Evolutionary conservation across 1,284 basidiomycete genomes (phyloP), one percentile per base, ranked within the genome.

Genomic region (Cutaneotrichosporon dermatis): DNA sequence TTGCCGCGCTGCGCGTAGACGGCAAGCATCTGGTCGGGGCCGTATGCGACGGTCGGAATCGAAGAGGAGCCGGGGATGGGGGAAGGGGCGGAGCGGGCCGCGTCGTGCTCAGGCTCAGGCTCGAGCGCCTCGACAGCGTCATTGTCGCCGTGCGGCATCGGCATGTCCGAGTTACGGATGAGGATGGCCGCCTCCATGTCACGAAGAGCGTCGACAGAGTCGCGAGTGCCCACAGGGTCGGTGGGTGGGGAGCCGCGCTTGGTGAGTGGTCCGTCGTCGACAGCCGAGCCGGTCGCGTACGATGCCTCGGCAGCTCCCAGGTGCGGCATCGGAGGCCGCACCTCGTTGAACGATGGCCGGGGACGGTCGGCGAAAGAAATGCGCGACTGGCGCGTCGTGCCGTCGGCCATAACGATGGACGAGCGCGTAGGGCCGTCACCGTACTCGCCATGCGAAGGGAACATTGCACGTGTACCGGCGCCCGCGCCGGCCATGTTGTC

Each of bases 401-500:
- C 76, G 37, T 74, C 76, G 15, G 75, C 72, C 54, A 83, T 75
- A 13, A 86, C 85, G 50, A 90, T 85, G 55, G 85, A 87, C 11
- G 67, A 68, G 37, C 71, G 69, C 39, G 60, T 49, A 64, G 56
- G 57, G 54, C 65, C 64, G 45, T 71, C 61, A 13, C 70, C 67
- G 52, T 67, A 61, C 42, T 71, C 72, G 16, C 61, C 57, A 13
- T 66, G 70, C 35, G 68, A 64, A 25, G 66, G 59, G 54, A 68
- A 63, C 46, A 59, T 54, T 15, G 67, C 65, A 50, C 69, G 65
- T 53, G 65, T 55, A 33, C 82, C 81, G 1, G 88, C 88, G 54
- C 88, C 89, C 2, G 84, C 85, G 9, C 83, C 81, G 4, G 87
- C 85, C 70, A 91, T 86, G 66, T 77, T 77, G 63, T 76, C 70